phyloP scores from a whole-genome alignment of 345 rosid species.

The sweet orange (Citrus sinensis) region DVS_A1.0 CM039166.1:20512501-20513000 shows the following conservation, averaged over 20 bases:
- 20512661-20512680: conserved; percentile 3
- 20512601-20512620: background rate
- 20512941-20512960: background rate
- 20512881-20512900: background rate
- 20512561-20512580: no score
- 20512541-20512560: no score
- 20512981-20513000: background rate
- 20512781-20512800: no score
- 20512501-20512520: no score
- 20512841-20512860: no score
- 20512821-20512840: no score
- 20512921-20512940: background rate
- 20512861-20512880: background rate
- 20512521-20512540: no score
- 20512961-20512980: background rate
- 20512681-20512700: background rate
- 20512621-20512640: background rate
- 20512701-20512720: background rate
- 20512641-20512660: background rate
- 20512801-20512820: no score
- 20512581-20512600: no score
- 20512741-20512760: no score
- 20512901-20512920: background rate
- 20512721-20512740: no score
- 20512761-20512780: no score